Conservation (phyloP, 2,329 filamentous ascomycete species). For the Acrocalymma vagum region DNA sequence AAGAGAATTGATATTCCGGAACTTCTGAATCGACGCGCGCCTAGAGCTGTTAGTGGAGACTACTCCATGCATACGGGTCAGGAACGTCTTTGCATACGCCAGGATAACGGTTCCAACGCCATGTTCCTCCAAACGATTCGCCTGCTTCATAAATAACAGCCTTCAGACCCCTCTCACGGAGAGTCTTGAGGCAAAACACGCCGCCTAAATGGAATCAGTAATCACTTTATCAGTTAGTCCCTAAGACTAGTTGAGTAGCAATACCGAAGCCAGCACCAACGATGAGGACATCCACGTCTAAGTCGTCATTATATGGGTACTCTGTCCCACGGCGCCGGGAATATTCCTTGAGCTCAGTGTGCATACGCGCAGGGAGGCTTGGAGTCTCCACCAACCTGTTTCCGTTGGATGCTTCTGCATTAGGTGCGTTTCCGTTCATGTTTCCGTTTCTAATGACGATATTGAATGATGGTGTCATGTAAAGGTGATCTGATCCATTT, state of each 20-base stretch:
- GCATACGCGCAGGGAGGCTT: too few relatives aligned
- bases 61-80: too few relatives aligned
- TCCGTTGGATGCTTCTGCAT: too few relatives aligned
- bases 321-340: constrained; percentile 5
- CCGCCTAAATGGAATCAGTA: too few relatives aligned
- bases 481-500: too few relatives aligned
- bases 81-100: too few relatives aligned
- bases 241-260: not conserved
- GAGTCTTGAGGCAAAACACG: constrained; percentile 39
- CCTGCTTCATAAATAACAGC: constrained; percentile 36
- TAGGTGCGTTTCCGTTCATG: too few relatives aligned
- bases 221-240: not conserved
- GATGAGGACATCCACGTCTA: constrained; percentile 19
- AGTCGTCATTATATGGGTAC: constrained; percentile 38
- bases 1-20: constrained; percentile 52
- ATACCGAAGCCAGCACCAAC: constrained; percentile 39
- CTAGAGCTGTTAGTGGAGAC: too few relatives aligned
- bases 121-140: constrained; percentile 41
- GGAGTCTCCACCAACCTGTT: too few relatives aligned
- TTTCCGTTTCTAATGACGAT: too few relatives aligned
- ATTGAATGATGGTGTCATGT: too few relatives aligned
- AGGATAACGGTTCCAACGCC: constrained; percentile 31
- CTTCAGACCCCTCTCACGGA: constrained; percentile 33
- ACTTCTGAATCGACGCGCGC: constrained; percentile 52
- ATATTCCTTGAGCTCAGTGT: constrained; percentile 10